These are phyloP conservation scores for Suhomyces prunicola DNA, from an alignment of 805 yeast species.

Conservation along the genomic window DNA sequence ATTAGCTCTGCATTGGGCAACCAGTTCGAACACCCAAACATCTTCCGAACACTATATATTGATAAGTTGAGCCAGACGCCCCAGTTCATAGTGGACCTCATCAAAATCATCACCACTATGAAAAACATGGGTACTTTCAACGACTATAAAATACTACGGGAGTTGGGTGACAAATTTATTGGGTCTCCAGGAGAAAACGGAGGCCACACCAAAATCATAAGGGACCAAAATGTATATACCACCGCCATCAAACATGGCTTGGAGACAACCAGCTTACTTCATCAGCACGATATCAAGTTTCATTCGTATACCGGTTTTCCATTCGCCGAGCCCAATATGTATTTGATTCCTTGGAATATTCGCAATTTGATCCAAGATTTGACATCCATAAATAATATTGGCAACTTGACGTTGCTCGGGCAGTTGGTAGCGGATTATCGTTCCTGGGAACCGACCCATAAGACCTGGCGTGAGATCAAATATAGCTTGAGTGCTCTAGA, in stretches of 20 bases:
- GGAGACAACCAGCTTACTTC: constrained; percentile 33
- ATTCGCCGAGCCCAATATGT: constrained; percentile 13
- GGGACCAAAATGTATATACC: constrained; percentile 23
- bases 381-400: constrained; percentile 28
- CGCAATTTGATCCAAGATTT: constrained; percentile 38
- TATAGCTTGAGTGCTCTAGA: constrained; percentile 33
- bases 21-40: constrained; percentile 36
- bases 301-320: background rate
- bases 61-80: constrained; percentile 21
- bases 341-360: constrained; percentile 37
- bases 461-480: constrained; percentile 32
- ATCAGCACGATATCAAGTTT: constrained; percentile 13
- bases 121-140: constrained; percentile 31
- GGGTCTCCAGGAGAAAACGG: constrained; percentile 22
- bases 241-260: constrained; percentile 29
- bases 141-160: constrained; percentile 29
- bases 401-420: constrained; percentile 18
- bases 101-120: constrained; percentile 28
- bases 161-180: constrained; percentile 28
- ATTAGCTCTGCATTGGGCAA: constrained; percentile 28
- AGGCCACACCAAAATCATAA: constrained; percentile 28
- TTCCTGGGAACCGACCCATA: constrained; percentile 23
- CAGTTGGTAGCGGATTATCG: constrained; percentile 24
- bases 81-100: constrained; percentile 24
- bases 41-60: constrained; percentile 26